Evolutionary conservation across 306 rosid species (phyloP).

Genomic region (Styphnolobium japonicum): DNA sequence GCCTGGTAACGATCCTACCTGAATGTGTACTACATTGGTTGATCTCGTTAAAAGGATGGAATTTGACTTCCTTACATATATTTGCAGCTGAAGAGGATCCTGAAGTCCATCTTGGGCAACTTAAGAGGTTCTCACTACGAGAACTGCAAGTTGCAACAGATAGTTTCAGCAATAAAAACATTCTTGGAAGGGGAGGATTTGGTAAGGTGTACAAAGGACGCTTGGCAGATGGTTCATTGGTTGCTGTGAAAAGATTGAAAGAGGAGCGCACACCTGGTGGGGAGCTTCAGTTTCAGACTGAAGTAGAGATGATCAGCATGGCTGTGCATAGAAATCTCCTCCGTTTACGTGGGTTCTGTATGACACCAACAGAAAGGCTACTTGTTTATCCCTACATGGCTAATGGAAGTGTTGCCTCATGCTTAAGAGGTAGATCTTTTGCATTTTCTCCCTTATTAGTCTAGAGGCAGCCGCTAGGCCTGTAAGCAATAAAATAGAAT

Average conservation of each 20-base stretch:
- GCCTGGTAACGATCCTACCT: conserved; percentile 56
- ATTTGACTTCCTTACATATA: conserved; percentile 12
- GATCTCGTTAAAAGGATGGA: conserved; percentile 9
- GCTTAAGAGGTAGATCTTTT: conserved; percentile 81
- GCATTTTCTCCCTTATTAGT: neutral
- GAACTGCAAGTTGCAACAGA: conserved; percentile 96
- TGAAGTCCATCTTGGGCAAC: conserved; percentile 98
- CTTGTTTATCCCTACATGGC: conserved; percentile 99
- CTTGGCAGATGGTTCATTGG: conserved; percentile 86
- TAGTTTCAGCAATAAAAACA: conserved; percentile 94
- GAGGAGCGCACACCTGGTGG: conserved; percentile 99
- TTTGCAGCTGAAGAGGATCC: conserved; percentile 99
- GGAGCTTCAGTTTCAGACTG: conserved; percentile 98
- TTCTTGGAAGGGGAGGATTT: conserved; percentile 96
- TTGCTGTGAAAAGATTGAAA: conserved; percentile 93
- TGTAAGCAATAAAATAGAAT: neutral
- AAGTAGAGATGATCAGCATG: conserved; percentile 99
- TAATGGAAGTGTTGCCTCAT: conserved; percentile 97
- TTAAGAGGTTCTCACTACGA: conserved; percentile 90
- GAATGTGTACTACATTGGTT: neutral
- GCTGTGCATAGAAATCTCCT: conserved; percentile 99
- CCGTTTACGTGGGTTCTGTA: conserved; percentile 91
- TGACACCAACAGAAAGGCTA: conserved; percentile 97
- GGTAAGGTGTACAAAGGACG: conserved; percentile 99
- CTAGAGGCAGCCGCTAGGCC: neutral